Evolutionary conservation across 345 rosid genomes (phyloP), one percentile per base, ranked within the genome.

Genomic region (Populus ilicifolia): DNA sequence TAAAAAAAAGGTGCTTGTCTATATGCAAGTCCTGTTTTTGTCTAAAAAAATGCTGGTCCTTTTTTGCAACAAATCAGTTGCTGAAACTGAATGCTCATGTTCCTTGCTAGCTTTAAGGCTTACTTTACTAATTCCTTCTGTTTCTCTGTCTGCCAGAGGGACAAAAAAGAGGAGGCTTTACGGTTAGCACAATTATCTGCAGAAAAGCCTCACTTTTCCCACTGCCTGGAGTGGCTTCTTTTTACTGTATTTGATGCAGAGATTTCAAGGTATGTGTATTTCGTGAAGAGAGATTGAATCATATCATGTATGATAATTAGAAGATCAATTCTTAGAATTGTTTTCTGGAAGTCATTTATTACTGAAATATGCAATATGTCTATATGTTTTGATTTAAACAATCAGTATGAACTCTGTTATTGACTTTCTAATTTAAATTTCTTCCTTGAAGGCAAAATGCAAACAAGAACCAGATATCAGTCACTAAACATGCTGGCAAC

Each of bases 161-260:
- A 90, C 82, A 95, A 95, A 89, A 88, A 78, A 44, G 97, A 93
- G 83, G 98, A 93, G 87, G 97, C 96, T 67, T 75, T 93, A 78
- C 85, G 83, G 77, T 83, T 90, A 84, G 98, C 97, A 70, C 94
- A 88, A 70, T 80, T 92, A 86, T 96, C 99, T 48, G 98, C 97
- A 23, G 94, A 91, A 87, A 96, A 92, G 82, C 97, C 97, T 81
- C 99, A 96, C 77, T 96, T 96, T 86, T 92, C 95, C 67, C 96
- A 91, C 83, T 96, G 97, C 87, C 82, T 96, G 78, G 99, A 96
- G 84, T 96, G 97, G 99, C 97, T 93, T 89, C 97, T 93, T 80
- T 96, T 96, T 77, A 93, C 99, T 6, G 99, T 96, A 71, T 96
- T 96, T 80, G 99, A 96, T 80, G 95, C 99, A 61, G 98, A 93